Base-by-base conservation (phyloP, 345 rosid genomes). In the Litchi chinensis region DNA sequence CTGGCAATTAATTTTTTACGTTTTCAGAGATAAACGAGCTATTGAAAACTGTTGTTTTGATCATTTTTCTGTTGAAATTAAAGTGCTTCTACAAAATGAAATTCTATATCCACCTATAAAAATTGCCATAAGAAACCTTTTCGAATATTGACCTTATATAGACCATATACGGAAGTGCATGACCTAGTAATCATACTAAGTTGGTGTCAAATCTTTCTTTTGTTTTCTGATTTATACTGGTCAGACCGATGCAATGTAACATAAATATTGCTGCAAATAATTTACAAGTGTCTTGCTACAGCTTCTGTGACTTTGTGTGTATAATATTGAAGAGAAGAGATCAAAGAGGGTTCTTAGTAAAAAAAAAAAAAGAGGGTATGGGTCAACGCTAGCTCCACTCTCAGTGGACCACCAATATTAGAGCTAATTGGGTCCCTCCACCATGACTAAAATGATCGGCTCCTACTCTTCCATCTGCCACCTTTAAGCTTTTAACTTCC, bases 361-460 rank as follows among this genome's bases (percentile, higher is more conserved):
- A 50, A 5, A 8, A 50, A 26, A 43, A 43, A 8, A n/a, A 4
- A 39, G 19, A 12, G 37, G 3, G 54, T 3, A 26, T 26, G 28
- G 64, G 68, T 73, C 76, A 73, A 60, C 76, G 28, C 32, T 24
- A 16, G 0, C 22, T 43, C 32, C 32, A 0, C 13, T 40, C 76
- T 59, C 46, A 19, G 64, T 19, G 2, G 52, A 46, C 39, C 7
- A 22, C 76, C 76, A 73, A 59, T 73, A 56, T 73, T 52, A 11
- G 68, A 73, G 2, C 43, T 10, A 54, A 13, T 8, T 18, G 77
- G 78, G 78, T 48, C 78, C 78, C 71, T 65, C 78, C 77, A 60
- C 77, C 48, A 26, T 48, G 10, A 18, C 48, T 46, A 71, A 40
- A 46, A 75, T 19, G 63, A 48, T 48, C 78, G 78, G 78, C 12